Evolutionary conservation across 345 rosid genomes (phyloP), one percentile per base, ranked within the genome.

Genomic region (Garcia nutans): DNA sequence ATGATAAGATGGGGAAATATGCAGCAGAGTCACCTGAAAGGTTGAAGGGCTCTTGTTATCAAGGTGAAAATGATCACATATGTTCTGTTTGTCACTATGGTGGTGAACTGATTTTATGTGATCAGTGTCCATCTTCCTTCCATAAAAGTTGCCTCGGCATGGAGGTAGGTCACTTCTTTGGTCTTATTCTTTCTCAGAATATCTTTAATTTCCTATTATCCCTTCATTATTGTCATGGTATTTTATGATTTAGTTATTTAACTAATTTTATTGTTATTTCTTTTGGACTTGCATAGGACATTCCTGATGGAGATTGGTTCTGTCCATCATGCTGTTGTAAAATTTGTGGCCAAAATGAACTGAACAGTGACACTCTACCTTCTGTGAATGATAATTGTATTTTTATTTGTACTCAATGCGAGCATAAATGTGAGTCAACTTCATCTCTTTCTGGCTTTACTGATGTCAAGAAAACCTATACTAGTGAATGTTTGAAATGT

Each of bases 261-360:
- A 15, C 64, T 66, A 62, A 63, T 12, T 19, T 60, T 50, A 20
- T 23, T 31, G 28, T 16, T 22, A 6, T 2, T n/a, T 28, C 6
- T 71, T 71, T 76, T 55, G 54, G 24, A 26, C 54, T 72, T 63
- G 44, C 23, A 15, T 65, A 81, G 97, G 87, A 80, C 74, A 69
- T 91, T 82, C 97, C 97, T 4, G 91, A 87, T 45, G 97, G 96
- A 77, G 91, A 90, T 74, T 95, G 96, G 97, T 95, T 89, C 80
- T 93, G 97, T 76, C 87, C 93, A 55, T 88, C 94, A 62, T 95
- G 99, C 70, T 84, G 96, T 77, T 93, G 97, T 80, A 72, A 79
- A 68, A 79, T 85, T 49, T 93, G 97, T 82, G 82, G 86, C 68
- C 70, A 80, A 70, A 69, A 71, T 68, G 60, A 82, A 72, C 61